Evolutionary conservation across 2,329 filamentous ascomycete species (phyloP).

Genomic region (Pseudogymnoascus sp.): DNA sequence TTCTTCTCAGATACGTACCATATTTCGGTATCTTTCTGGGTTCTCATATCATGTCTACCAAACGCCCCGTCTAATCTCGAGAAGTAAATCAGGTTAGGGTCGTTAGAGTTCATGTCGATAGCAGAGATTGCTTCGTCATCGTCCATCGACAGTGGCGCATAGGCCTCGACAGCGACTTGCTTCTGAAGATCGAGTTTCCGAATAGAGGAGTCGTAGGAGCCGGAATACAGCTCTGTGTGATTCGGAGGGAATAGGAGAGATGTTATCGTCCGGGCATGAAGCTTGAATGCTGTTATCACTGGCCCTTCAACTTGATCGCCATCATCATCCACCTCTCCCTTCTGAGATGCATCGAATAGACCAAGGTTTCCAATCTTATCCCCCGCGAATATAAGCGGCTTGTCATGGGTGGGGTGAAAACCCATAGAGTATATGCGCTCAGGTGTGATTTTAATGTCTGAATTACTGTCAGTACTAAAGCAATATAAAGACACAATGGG

Average conservation of each 20-base stretch:
- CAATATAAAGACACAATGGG: too few relatives aligned
- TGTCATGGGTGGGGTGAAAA: constrained; percentile 81
- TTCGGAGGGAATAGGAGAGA: constrained; percentile 73
- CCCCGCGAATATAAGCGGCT: constrained; percentile 84
- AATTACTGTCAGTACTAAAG: neutral
- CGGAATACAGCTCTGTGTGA: constrained; percentile 68
- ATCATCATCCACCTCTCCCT: constrained; percentile 52
- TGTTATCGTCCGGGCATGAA: constrained; percentile 81
- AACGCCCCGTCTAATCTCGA: constrained; percentile 78
- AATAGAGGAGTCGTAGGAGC: constrained; percentile 90
- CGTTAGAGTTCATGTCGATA: constrained; percentile 66
- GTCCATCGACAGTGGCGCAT: constrained; percentile 61
- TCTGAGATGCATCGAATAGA: constrained; percentile 81
- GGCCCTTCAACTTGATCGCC: constrained; percentile 64
- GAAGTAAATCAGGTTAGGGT: constrained; percentile 74
- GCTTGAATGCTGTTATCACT: constrained; percentile 81
- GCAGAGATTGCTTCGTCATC: constrained; percentile 77
- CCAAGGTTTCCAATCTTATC: constrained; percentile 91
- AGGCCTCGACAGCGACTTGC: constrained; percentile 73
- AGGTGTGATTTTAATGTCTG: constrained; percentile 85
- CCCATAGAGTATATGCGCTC: constrained; percentile 81
- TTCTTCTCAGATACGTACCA: constrained; percentile 85
- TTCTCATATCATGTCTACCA: constrained; percentile 73
- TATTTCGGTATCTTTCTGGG: constrained; percentile 51
- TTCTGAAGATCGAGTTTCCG: constrained; percentile 78